These are phyloP conservation scores for Scheffersomyces spartinae DNA, from an alignment of 805 yeast species.

Conservation along the genomic window DNA sequence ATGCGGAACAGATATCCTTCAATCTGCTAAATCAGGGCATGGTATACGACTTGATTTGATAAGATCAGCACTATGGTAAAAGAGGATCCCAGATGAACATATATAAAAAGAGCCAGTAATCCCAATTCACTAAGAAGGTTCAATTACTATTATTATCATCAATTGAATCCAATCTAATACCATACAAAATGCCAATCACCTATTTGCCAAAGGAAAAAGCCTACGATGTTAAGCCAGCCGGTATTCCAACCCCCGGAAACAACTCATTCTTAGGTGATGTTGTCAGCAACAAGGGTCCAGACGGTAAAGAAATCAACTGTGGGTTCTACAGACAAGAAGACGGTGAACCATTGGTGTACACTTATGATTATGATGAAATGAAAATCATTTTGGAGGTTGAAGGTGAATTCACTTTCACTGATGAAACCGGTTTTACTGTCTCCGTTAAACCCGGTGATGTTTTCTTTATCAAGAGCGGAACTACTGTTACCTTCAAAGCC, in stretches of 20 bases:
- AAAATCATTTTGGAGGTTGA: slow-evolving; percentile 57
- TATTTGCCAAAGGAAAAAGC: slow-evolving; percentile 44
- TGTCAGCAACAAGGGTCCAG: slow-evolving; percentile 48
- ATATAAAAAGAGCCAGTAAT: no score
- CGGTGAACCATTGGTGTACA: slow-evolving; percentile 60
- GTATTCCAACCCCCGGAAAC: slow-evolving; percentile 52
- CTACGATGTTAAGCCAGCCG: slow-evolving; percentile 42
- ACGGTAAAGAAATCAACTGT: slow-evolving; percentile 47
- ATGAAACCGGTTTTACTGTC: slow-evolving; percentile 51
- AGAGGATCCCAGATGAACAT: no score
- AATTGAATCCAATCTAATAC: no score
- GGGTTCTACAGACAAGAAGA: slow-evolving; percentile 63
- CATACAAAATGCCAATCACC: slow-evolving; percentile 38
- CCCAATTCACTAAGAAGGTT: no score
- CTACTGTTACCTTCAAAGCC: slow-evolving; percentile 48
- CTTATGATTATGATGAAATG: slow-evolving; percentile 54
- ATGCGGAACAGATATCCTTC: no score
- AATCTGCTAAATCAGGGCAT: no score
- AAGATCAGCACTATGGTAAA: no score
- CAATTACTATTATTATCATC: no score
- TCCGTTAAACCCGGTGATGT: slow-evolving; percentile 55
- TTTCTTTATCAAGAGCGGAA: slow-evolving; percentile 56
- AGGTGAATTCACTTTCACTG: slow-evolving; percentile 51
- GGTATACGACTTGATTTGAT: no score
- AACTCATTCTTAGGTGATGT: slow-evolving; percentile 62